phyloP scores from a whole-genome alignment of 768 basidiomycete species.

The Pisolithus sp. region DNA sequence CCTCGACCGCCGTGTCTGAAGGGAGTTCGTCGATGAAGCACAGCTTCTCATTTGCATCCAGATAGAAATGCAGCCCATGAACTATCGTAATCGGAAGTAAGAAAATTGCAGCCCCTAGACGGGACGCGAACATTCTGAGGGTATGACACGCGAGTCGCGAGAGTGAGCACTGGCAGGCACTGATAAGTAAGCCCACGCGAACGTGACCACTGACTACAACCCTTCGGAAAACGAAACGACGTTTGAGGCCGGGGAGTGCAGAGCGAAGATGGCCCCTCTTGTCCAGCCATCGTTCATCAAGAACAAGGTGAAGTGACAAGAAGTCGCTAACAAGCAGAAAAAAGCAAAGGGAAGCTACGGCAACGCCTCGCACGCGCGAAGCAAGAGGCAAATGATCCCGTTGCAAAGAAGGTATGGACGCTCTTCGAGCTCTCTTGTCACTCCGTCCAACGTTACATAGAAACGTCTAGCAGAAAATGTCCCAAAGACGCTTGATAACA shows the following conservation, averaged over 20 bases:
- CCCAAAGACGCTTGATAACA: slow-evolving; percentile 90
- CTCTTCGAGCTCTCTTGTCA: background rate
- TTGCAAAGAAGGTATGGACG: slow-evolving; percentile 62
- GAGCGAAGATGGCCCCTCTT: slow-evolving; percentile 45
- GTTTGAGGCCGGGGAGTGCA: background rate
- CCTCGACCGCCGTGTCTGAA: slow-evolving; percentile 91
- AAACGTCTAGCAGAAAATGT: slow-evolving; percentile 63
- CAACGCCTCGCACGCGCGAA: slow-evolving; percentile 73
- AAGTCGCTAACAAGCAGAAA: slow-evolving; percentile 65
- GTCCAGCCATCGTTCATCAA: slow-evolving; percentile 66
- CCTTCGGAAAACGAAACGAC: too few species aligned
- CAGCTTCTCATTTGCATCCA: slow-evolving; percentile 87
- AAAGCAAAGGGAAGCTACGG: slow-evolving; percentile 79
- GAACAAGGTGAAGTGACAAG: slow-evolving; percentile 86
- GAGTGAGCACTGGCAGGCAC: background rate
- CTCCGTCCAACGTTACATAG: background rate
- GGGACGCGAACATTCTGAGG: slow-evolving; percentile 19
- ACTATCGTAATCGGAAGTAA: slow-evolving; percentile 38
- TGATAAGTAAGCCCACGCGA: background rate
- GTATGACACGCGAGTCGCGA: slow-evolving; percentile 12
- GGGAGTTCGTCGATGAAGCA: slow-evolving; percentile 98
- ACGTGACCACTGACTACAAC: background rate
- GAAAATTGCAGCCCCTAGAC: slow-evolving; percentile 13
- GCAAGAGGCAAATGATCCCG: slow-evolving; percentile 68
- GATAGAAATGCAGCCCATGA: slow-evolving; percentile 91